Evolutionary conservation across 768 basidiomycete species (phyloP), one percentile per base, ranked within the genome.

Genomic region (Porpolomopsis calyptriformis): DNA sequence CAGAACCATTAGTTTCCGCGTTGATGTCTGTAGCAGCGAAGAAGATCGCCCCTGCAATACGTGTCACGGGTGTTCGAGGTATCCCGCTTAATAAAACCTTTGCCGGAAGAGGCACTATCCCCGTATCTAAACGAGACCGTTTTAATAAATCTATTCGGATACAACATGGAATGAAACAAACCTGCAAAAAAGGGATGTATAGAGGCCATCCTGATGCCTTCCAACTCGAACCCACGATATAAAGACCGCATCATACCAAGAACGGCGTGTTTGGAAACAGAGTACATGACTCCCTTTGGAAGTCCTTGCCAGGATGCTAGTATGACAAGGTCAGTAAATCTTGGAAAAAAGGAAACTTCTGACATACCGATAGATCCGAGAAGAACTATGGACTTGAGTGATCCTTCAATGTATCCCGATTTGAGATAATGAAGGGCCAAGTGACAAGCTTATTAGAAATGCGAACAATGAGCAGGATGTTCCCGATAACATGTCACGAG

Each of bases 101-200:
- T 2, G 66, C 43, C 1, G 59, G 48, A 16, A 61, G 46, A 4
- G 64, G 60, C 1, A 78, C 56, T 47, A 78, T 73, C 26, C 55
- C 63, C 10, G 76, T 78, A 39, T 76, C 74, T 71, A 31, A 22
- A n/a, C n/a, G n/a, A 31, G 25, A 27, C 38, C 49, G 33, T n/a
- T 27, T 10, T 48, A 36, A 23, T 47, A 31, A 18, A 37, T 18
- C 16, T 11, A 24, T 37, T 7, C 9, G 19, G 24, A 22, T 38
- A 41, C 24, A n/a, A 20, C 16, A 46, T 19, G 44, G 9, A 33
- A n/a, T 29, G 36, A 25, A 29, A 45, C 59, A 46, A 40, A 73
- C 76, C 71, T 40, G 72, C 72, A 50, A 77, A 78, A 57, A 68
- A 78, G 0, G 77, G 76, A 48, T 75, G 72, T 23, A 78, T 67